phyloP scores from a whole-genome alignment of 2,329 filamentous ascomycete species.

The Diaporthe citrichinensis region DNA sequence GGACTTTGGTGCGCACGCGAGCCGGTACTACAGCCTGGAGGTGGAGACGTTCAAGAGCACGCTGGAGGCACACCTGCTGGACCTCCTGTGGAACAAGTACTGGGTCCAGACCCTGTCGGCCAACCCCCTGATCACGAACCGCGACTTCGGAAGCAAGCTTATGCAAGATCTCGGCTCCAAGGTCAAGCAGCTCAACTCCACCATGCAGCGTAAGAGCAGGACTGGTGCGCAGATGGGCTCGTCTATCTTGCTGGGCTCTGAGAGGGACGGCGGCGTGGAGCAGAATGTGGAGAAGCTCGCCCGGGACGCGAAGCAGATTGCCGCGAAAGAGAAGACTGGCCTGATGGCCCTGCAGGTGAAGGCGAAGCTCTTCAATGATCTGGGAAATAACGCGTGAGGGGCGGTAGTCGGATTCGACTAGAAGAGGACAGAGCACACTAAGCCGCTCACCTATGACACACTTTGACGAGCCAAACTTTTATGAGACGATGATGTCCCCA shows the following conservation, averaged over 20 bases:
- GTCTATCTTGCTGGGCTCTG: constrained; percentile 43
- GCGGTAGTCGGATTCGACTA: neutral
- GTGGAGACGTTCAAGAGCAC: constrained; percentile 96
- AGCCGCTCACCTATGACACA: constrained; percentile 19
- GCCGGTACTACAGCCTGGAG: constrained; percentile 90
- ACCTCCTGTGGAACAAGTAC: constrained; percentile 98
- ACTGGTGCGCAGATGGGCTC: constrained; percentile 44
- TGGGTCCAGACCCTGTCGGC: constrained; percentile 97
- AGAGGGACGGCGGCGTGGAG: constrained; percentile 54
- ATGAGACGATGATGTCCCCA: constrained; percentile 24
- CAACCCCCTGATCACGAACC: constrained; percentile 90
- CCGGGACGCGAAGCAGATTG: constrained; percentile 73
- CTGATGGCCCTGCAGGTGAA: constrained; percentile 75
- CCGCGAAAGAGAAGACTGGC: constrained; percentile 73
- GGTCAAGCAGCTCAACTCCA: constrained; percentile 74
- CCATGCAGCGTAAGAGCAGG: constrained; percentile 52
- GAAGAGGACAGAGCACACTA: constrained; percentile 8
- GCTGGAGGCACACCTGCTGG: constrained; percentile 87
- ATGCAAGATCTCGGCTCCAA: constrained; percentile 90
- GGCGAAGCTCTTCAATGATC: constrained; percentile 70
- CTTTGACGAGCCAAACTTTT: constrained; percentile 12
- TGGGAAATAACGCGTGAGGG: constrained; percentile 47
- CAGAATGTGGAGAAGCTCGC: constrained; percentile 71
- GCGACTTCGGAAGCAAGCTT: constrained; percentile 93
- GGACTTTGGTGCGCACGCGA: constrained; percentile 94